Conservation (phyloP, 257 asterid genomes). For the Solanum gracilifrons region DNA sequence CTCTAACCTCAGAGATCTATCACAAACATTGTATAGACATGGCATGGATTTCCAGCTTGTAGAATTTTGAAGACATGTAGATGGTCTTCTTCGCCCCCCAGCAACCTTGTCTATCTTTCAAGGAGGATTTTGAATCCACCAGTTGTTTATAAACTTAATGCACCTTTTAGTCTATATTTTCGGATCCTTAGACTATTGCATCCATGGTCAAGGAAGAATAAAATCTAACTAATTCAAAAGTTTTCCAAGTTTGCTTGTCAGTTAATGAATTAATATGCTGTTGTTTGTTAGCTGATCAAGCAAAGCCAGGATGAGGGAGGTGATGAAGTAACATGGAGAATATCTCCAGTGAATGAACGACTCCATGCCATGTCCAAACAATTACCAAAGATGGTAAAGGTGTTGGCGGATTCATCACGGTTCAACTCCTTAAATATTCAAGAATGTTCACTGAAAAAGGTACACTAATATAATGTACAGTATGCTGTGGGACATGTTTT, state of each 20-base stretch:
- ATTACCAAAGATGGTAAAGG: slow-evolving; percentile 48
- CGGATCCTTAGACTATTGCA: not conserved
- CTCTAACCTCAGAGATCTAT: not conserved
- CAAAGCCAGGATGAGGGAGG: slow-evolving; percentile 87
- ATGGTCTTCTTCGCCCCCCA: not conserved
- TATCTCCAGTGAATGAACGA: slow-evolving; percentile 87
- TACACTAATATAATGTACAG: slow-evolving; percentile 3
- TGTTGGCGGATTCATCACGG: slow-evolving; percentile 72
- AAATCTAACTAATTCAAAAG: not conserved
- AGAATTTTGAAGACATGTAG: not conserved
- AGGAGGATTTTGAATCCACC: not conserved
- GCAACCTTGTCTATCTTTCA: not conserved
- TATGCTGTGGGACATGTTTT: not conserved
- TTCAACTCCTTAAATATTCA: slow-evolving; percentile 61
- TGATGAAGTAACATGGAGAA: slow-evolving; percentile 87
- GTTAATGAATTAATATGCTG: slow-evolving; percentile 3
- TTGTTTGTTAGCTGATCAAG: slow-evolving; percentile 53
- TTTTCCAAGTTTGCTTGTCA: not conserved
- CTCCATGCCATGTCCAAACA: slow-evolving; percentile 70
- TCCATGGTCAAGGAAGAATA: not conserved
- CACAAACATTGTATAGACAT: not conserved
- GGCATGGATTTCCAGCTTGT: not conserved
- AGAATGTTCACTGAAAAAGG: slow-evolving; percentile 62
- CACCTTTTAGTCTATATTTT: not conserved
- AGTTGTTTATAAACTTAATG: not conserved